Evolutionary conservation across 2,329 filamentous ascomycete genomes (phyloP).

Genomic region (Fusarium mangiferae): DNA sequence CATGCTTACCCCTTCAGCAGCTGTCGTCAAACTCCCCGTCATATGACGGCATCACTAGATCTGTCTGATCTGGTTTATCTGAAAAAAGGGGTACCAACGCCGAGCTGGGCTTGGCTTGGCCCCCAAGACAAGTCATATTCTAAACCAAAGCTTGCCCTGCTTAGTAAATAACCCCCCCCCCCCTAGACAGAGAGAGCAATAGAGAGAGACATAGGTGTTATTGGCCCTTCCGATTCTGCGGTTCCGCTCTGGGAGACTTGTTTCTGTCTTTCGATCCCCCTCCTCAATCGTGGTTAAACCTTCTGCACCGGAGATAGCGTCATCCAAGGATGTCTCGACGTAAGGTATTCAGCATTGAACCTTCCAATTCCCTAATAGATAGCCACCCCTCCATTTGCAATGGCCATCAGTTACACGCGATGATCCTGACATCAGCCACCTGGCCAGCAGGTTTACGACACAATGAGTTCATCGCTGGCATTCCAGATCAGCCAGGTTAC

Average conservation of each 20-base stretch:
- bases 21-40: constrained; percentile 33
- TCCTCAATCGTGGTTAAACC: constrained; percentile 1
- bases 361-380: background rate
- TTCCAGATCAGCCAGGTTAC: constrained; percentile 18
- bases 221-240: constrained; percentile 17
- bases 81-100: constrained; percentile 27
- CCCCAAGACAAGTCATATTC: constrained; percentile 7
- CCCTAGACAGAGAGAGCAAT: background rate
- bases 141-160: constrained; percentile 1
- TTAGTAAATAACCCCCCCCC: background rate
- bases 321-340: constrained; percentile 20
- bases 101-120: constrained; percentile 3
- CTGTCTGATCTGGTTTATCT: constrained; percentile 31
- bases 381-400: constrained; percentile 1
- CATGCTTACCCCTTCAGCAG: background rate
- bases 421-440: constrained; percentile 32
- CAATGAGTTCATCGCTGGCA: constrained; percentile 11
- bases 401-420: constrained; percentile 12
- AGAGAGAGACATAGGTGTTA: background rate
- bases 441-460: constrained; percentile 1
- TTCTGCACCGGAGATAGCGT: constrained; percentile 33
- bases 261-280: constrained; percentile 7
- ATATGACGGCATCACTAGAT: constrained; percentile 38
- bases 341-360: constrained; percentile 2
- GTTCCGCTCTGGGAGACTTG: constrained; percentile 25